Conservation (phyloP, 2,329 filamentous ascomycete species). For the Fusarium sp. region DNA sequence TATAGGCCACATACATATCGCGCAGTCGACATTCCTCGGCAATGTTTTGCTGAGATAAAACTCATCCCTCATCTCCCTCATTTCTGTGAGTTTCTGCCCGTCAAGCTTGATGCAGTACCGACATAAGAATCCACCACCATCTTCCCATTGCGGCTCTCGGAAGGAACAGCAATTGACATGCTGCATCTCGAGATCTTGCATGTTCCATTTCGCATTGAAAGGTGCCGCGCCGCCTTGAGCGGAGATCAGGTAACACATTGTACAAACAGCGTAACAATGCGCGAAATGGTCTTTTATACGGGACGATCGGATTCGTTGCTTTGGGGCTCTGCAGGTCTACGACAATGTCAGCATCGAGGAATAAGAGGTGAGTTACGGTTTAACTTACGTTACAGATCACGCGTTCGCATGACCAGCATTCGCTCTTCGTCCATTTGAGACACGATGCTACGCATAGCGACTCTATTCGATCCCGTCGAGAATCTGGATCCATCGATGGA, state of each 20-base stretch:
- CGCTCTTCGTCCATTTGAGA: not conserved
- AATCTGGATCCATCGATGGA: not conserved
- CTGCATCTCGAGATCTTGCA: slow-evolving; percentile 19
- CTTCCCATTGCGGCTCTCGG: not conserved
- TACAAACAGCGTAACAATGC: slow-evolving; percentile 23
- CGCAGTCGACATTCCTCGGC: slow-evolving; percentile 11
- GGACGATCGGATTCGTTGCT: not conserved
- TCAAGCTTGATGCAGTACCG: not conserved
- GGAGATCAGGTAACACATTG: not conserved
- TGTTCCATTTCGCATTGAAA: slow-evolving; percentile 21
- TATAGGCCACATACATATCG: not conserved
- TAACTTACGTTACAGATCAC: slow-evolving; percentile 16
- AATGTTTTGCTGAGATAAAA: not conserved
- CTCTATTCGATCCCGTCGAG: not conserved
- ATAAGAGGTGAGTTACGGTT: too few relatives aligned
- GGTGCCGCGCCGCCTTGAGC: not conserved
- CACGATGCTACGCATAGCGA: not conserved
- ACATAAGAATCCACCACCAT: not conserved
- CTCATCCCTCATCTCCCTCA: slow-evolving; percentile 12
- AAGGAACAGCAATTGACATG: slow-evolving; percentile 2
- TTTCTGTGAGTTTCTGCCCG: not conserved
- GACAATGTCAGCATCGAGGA: not conserved
- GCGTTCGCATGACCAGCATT: slow-evolving; percentile 25
- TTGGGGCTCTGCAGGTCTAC: not conserved
- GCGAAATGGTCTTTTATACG: slow-evolving; percentile 8